These are phyloP conservation scores for Phellopilus nigrolimitatus DNA, from an alignment of 1,284 basidiomycete genomes.

Conservation along the genomic window DNA sequence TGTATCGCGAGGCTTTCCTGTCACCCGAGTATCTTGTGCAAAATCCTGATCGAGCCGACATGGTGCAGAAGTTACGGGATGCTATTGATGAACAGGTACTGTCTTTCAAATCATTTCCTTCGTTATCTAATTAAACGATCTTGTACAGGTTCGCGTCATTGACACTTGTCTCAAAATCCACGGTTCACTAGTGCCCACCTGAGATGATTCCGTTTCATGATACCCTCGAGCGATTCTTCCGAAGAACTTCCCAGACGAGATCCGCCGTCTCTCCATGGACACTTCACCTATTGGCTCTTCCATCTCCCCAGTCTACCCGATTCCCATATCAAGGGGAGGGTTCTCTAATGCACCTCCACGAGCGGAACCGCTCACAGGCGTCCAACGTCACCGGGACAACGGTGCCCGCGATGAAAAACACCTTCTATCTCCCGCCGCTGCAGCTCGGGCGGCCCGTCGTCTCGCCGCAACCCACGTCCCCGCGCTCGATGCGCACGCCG, in stretches of 20 bases:
- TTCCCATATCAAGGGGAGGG: conserved; percentile 42
- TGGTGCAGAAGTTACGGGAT: conserved; percentile 65
- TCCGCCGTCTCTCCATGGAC: conserved; percentile 59
- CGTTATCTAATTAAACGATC: conserved; percentile 21
- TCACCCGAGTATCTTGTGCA: conserved; percentile 60
- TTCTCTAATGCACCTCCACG: conserved; percentile 23
- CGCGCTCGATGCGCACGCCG: conserved; percentile 30
- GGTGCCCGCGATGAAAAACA: conserved; percentile 33
- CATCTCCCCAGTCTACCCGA: conserved; percentile 31
- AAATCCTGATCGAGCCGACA: conserved; percentile 66
- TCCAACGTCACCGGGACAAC: conserved; percentile 29
- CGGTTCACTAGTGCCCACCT: conserved; percentile 71
- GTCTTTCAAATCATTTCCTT: conserved; percentile 22
- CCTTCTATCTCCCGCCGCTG: conserved; percentile 43
- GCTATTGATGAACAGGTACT: conserved; percentile 83
- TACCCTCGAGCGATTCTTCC: conserved; percentile 85
- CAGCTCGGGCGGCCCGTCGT: conserved; percentile 28
- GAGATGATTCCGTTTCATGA: conserved; percentile 92
- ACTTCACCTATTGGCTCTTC: conserved; percentile 21
- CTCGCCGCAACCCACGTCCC: conserved; percentile 42
- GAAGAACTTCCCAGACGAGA: conserved; percentile 89
- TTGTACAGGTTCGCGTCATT: conserved; percentile 65
- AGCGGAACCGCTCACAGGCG: conserved; percentile 17
- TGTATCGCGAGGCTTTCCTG: conserved; percentile 79
- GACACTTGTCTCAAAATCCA: conserved; percentile 83